Evolutionary conservation across 2,329 filamentous ascomycete genomes (phyloP).

Genomic region (Neonectria magnoliae): DNA sequence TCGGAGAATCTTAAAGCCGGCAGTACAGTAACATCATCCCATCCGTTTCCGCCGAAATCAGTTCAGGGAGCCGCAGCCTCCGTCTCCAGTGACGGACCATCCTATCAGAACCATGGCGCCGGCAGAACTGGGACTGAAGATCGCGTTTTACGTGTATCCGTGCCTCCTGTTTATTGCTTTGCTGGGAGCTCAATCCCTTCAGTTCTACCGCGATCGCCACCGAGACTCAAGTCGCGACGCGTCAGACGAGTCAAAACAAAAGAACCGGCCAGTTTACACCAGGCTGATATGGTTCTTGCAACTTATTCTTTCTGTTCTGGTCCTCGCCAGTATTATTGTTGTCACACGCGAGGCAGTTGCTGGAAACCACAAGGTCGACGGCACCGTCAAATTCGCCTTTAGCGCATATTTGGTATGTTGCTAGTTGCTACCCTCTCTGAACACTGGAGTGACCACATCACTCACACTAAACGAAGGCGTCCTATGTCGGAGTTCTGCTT

Average conservation of each 20-base stretch:
- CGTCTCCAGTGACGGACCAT: background rate
- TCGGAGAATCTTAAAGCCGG: constrained; percentile 9
- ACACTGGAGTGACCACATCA: background rate
- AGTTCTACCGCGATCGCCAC: constrained; percentile 49
- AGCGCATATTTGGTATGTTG: constrained; percentile 52
- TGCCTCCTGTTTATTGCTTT: constrained; percentile 51
- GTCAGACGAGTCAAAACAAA: constrained; percentile 41
- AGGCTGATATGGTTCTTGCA: constrained; percentile 51
- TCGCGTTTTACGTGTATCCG: constrained; percentile 55
- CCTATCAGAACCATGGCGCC: constrained; percentile 43
- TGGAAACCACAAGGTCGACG: constrained; percentile 36
- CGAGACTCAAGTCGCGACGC: constrained; percentile 40
- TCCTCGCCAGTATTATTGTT: constrained; percentile 49
- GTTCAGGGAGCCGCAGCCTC: background rate
- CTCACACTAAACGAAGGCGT: constrained; percentile 43
- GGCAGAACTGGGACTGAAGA: constrained; percentile 48
- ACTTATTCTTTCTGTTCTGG: constrained; percentile 43
- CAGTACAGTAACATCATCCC: constrained; percentile 1
- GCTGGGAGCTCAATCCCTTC: constrained; percentile 48
- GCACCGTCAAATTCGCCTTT: constrained; percentile 48
- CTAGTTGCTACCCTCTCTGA: background rate
- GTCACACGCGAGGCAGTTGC: constrained; percentile 47
- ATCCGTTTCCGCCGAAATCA: background rate
- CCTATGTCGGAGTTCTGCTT: constrained; percentile 52
- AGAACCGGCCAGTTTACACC: constrained; percentile 43